phyloP scores from a whole-genome alignment of 1,284 basidiomycete species.

The Trichosporon asahii region DNA sequence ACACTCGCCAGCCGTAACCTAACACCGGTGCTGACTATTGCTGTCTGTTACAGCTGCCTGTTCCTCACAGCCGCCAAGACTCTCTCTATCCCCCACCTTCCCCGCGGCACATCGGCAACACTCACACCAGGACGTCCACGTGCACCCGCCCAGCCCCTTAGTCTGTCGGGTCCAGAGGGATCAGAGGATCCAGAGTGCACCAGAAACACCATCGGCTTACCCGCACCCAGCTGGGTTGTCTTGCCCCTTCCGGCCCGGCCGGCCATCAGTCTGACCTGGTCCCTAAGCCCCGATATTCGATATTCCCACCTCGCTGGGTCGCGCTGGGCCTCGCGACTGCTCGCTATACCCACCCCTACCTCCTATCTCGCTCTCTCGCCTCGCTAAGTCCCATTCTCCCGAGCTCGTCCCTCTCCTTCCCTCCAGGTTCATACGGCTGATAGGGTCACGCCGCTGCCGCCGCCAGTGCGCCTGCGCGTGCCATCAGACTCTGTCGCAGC shows the following conservation, averaged over 20 bases:
- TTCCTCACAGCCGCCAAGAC: not conserved
- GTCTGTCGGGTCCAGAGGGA: not conserved
- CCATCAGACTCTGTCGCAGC: too few relatives aligned
- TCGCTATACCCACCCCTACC: not conserved
- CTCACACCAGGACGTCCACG: not conserved
- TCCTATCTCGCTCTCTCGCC: not conserved
- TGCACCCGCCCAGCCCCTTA: not conserved
- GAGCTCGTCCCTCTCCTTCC: not conserved
- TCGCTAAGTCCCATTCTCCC: conserved; percentile 4
- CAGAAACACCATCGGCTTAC: not conserved
- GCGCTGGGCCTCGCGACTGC: too few relatives aligned
- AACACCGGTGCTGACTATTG: not conserved
- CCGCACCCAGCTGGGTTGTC: not conserved
- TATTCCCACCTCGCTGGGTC: not conserved
- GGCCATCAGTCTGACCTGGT: not conserved
- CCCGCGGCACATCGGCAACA: not conserved
- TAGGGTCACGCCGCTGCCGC: not conserved
- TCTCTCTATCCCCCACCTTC: not conserved
- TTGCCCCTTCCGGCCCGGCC: not conserved
- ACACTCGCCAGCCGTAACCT: not conserved
- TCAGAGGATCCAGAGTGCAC: not conserved
- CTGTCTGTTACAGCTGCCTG: not conserved
- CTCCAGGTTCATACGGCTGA: not conserved
- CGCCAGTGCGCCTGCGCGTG: not conserved
- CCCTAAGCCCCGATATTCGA: not conserved